Conservation (phyloP, 805 yeast species). For the Candida tibetensis region DNA sequence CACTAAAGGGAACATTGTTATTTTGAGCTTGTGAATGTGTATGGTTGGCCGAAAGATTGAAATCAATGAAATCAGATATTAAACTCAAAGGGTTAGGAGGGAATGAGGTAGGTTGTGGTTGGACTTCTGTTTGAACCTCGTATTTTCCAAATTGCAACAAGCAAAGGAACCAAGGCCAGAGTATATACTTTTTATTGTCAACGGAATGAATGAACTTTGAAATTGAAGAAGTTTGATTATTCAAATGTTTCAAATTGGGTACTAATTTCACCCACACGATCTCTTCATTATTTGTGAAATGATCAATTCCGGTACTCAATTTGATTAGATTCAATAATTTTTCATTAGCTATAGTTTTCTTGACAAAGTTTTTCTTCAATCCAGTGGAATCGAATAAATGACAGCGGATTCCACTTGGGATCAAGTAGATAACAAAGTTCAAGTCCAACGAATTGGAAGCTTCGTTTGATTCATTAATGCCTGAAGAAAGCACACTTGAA, state of each 20-base stretch:
- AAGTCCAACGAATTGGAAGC: slow-evolving; percentile 8
- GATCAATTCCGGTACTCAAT: slow-evolving; percentile 34
- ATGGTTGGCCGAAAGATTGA: slow-evolving; percentile 23
- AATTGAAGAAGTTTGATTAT: slow-evolving; percentile 63
- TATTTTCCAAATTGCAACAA: slow-evolving; percentile 49
- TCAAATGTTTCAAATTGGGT: slow-evolving; percentile 66
- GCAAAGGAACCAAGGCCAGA: slow-evolving; percentile 74
- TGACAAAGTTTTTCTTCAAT: slow-evolving; percentile 17
- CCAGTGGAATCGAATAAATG: slow-evolving; percentile 37
- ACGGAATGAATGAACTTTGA: slow-evolving; percentile 55
- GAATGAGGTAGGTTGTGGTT: neutral
- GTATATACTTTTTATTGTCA: slow-evolving; percentile 51
- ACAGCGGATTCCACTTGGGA: slow-evolving; percentile 44
- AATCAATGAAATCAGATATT: slow-evolving; percentile 36
- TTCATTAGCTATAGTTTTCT: slow-evolving; percentile 19
- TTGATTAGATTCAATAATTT: slow-evolving; percentile 31
- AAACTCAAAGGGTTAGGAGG: slow-evolving; percentile 29
- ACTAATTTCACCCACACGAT: slow-evolving; percentile 63
- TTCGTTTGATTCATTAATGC: slow-evolving; percentile 1
- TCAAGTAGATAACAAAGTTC: slow-evolving; percentile 36
- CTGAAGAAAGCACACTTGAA: slow-evolving; percentile 17
- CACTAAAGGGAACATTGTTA: slow-evolving; percentile 11
- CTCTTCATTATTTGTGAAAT: slow-evolving; percentile 14
- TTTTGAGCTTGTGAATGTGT: slow-evolving; percentile 2
- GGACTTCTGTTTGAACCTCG: slow-evolving; percentile 14